Percentiles rank a stretch among this genome's conserved stretches.
Conservation (phyloP, 2,329 filamentous ascomycete species). For the Colletotrichum orbiculare region DNA sequence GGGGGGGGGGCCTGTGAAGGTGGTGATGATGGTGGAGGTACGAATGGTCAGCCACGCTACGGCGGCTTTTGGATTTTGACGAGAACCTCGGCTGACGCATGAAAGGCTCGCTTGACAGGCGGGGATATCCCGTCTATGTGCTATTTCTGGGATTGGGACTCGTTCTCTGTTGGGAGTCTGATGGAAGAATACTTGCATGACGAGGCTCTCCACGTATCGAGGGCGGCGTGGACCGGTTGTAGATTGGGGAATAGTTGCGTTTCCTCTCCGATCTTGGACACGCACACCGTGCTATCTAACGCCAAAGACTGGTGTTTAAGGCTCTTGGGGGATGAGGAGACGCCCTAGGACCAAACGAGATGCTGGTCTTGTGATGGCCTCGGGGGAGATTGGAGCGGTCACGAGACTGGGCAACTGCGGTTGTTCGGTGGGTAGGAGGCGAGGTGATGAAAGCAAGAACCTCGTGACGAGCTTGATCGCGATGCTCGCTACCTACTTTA, state of each 20-base stretch:
- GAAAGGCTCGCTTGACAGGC: slow-evolving; percentile 13
- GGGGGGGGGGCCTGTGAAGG: no score
- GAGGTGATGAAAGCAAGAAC: no score
- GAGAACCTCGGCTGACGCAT: slow-evolving; percentile 14
- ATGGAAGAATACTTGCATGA: slow-evolving; percentile 26
- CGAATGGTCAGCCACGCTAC: neutral
- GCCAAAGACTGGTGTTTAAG: no score
- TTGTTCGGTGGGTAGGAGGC: no score
- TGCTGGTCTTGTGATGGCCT: slow-evolving; percentile 31
- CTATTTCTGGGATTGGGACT: slow-evolving; percentile 15
- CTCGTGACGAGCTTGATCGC: no score
- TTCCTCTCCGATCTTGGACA: neutral
- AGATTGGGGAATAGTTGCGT: no score
- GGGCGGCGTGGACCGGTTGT: no score
- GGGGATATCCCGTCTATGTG: slow-evolving; percentile 7
- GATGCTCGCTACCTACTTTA: no score
- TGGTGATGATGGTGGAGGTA: neutral
- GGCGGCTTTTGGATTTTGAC: slow-evolving; percentile 7
- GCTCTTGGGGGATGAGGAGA: neutral
- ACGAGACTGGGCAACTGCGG: slow-evolving; percentile 6
- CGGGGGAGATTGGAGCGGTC: slow-evolving; percentile 13
- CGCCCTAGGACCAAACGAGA: slow-evolving; percentile 8
- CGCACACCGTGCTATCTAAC: no score
- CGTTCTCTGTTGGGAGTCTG: slow-evolving; percentile 5
- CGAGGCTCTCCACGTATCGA: slow-evolving; percentile 17